Base-by-base conservation (phyloP, 2,329 filamentous ascomycete species). In the Fusarium sp. region DNA sequence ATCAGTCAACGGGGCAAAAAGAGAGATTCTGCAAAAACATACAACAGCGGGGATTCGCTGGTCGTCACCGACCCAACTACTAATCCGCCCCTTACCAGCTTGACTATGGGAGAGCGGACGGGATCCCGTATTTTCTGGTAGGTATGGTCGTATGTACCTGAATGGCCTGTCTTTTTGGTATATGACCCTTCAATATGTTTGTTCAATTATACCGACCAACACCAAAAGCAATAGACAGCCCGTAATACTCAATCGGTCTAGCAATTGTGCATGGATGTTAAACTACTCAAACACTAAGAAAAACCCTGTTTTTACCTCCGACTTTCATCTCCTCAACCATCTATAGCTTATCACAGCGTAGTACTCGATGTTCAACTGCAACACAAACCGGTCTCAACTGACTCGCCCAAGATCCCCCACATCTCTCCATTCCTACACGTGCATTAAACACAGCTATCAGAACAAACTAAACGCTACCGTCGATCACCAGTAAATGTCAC, bases 381-480 rank as follows among this genome's bases (percentile, higher is more conserved):
- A 52, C 32, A 38, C 22, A 34, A 40, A 38, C 22, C 22, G 10
- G 25, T 9, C 27, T 15, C 8, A 20, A 47, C 45, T 65, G 32
- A 47, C 52, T 65, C 60, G 40, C 27, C 22, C 7, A 18, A 46
- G 29, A 60, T 25, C 32, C 46, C 51, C 59, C 46, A 15, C 40
- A 29, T 46, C 61, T 22, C 18, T 59, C 42, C 53, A 51, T 60
- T 20, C 5, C 29, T 8, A 66, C 63, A 66, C 63, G 61, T 66
- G 63, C 42, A 44, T 29, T 22, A 15, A 60, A 38, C 15, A 24
- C 20, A 30, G 34, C 10, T 27, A 24, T 29, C 10, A 43, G 32
- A 29, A 44, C 15, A 38, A 27, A n/a, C 42, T 24, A 54, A 40
- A 29, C 38, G 25, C 43, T 42, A 45, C 18, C 22, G 29, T 16